phyloP scores from a whole-genome alignment of 2,329 filamentous ascomycete genomes.

The Diaporthe humulicola region DNA sequence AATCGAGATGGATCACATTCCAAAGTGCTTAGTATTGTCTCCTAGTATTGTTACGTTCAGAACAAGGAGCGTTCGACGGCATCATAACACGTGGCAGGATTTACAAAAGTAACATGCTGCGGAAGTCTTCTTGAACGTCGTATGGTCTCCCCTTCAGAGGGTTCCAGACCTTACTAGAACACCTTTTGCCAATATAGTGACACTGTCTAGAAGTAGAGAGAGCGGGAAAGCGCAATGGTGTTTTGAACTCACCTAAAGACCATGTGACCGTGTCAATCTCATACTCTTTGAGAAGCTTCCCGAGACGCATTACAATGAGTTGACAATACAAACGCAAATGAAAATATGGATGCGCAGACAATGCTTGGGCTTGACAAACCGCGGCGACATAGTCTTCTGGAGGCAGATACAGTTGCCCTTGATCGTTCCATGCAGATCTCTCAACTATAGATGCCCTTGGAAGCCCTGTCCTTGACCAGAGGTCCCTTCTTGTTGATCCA shows the following conservation, averaged over 20 bases:
- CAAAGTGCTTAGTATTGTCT: not conserved
- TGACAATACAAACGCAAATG: not conserved
- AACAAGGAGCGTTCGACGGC: not conserved
- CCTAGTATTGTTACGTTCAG: not conserved
- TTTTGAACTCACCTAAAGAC: not conserved
- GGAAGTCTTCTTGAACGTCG: too few species aligned
- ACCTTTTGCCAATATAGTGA: not conserved
- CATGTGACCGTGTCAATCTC: not conserved
- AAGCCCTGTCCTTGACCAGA: not conserved
- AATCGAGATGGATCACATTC: not conserved
- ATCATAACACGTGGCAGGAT: not conserved
- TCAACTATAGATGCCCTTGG: not conserved
- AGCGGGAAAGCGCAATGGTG: not conserved
- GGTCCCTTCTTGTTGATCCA: not conserved
- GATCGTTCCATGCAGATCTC: not conserved
- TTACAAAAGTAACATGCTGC: not conserved
- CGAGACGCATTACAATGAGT: not conserved
- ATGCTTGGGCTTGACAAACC: not conserved
- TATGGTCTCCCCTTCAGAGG: not conserved
- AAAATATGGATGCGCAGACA: not conserved
- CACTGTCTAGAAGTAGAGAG: not conserved
- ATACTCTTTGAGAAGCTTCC: conserved; percentile 15
- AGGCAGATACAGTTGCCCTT: not conserved
- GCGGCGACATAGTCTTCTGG: not conserved
- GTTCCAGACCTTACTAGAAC: not conserved